Evolutionary conservation across 768 basidiomycete species (phyloP).

Genomic region (Mycena filopes): DNA sequence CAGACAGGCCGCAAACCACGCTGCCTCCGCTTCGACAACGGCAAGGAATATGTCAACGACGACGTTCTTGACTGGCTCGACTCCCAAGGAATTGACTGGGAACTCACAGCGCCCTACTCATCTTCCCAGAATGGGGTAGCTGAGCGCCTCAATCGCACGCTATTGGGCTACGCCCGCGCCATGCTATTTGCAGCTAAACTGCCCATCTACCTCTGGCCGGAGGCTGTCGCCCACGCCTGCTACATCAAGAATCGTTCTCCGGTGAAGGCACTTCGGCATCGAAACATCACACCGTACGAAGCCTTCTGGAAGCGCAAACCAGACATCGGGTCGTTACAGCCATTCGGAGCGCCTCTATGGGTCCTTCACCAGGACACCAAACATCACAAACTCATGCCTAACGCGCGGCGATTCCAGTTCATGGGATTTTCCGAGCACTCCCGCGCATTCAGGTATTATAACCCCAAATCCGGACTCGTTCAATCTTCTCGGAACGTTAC

Average conservation of each 20-base stretch:
- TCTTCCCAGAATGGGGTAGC: constrained; percentile 44
- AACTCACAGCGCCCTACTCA: too few relatives aligned
- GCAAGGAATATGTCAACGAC: too few relatives aligned
- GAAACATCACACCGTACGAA: constrained; percentile 45
- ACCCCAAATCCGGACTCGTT: background rate
- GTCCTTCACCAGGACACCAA: constrained; percentile 18
- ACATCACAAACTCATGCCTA: background rate
- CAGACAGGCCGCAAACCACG: too few relatives aligned
- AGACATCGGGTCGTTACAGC: constrained; percentile 51
- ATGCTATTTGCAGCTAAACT: constrained; percentile 33
- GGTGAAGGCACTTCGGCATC: background rate
- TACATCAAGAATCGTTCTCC: constrained; percentile 35
- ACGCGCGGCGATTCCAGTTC: background rate
- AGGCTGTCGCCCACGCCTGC: constrained; percentile 28
- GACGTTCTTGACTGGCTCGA: too few relatives aligned
- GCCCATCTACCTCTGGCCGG: constrained; percentile 30
- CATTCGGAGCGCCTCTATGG: constrained; percentile 17
- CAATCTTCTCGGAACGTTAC: constrained; percentile 2
- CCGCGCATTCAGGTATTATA: constrained; percentile 12
- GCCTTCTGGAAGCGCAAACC: constrained; percentile 39
- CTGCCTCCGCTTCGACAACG: constrained; percentile 38
- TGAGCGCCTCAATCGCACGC: constrained; percentile 38
- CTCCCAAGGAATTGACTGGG: too few relatives aligned
- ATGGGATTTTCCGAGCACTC: constrained; percentile 11
- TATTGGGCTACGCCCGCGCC: constrained; percentile 34